Evolutionary conservation across 148 eudicot genomes (phyloP).

Genomic region (Cornus controversa): DNA sequence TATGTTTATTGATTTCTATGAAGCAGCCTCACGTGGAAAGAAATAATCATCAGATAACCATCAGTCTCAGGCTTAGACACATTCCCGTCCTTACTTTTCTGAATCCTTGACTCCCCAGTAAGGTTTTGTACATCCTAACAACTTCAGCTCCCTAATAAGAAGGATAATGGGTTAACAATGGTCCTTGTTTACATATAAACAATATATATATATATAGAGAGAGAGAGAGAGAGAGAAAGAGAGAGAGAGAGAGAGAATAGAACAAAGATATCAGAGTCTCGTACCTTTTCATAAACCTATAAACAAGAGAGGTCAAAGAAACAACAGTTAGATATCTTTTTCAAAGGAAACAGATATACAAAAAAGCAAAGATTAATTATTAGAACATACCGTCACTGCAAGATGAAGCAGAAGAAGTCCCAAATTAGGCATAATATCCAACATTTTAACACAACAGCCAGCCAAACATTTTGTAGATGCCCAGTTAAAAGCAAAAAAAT

Average conservation of each 20-base stretch:
- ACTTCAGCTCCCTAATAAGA: slow-evolving; percentile 90
- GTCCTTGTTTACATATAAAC: not conserved
- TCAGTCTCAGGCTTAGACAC: not conserved
- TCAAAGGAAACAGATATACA: not conserved
- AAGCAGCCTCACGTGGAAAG: not conserved
- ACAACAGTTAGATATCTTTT: slow-evolving; percentile 16
- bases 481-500: slow-evolving; percentile 22
- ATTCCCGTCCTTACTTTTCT: slow-evolving; percentile 55
- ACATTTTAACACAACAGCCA: slow-evolving; percentile 14
- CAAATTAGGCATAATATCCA: slow-evolving; percentile 29
- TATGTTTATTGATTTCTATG: slow-evolving; percentile 1
- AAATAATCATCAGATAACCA: not conserved
- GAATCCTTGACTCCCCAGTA: slow-evolving; percentile 84
- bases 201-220: not conserved
- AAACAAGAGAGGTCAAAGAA: slow-evolving; percentile 14
- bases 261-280: slow-evolving; percentile 8
- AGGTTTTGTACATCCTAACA: slow-evolving; percentile 98
- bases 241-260: not conserved
- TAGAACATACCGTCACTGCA: slow-evolving; percentile 86
- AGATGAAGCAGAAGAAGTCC: slow-evolving; percentile 18
- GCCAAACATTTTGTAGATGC: slow-evolving; percentile 7
- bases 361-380: not conserved
- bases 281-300: slow-evolving; percentile 92
- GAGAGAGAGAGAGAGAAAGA: not conserved
- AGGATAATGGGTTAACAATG: not conserved